Evolutionary conservation across 208 protist species (phyloP), one percentile per base, ranked within the genome.

Genomic region (Crithidia expoeki): DNA sequence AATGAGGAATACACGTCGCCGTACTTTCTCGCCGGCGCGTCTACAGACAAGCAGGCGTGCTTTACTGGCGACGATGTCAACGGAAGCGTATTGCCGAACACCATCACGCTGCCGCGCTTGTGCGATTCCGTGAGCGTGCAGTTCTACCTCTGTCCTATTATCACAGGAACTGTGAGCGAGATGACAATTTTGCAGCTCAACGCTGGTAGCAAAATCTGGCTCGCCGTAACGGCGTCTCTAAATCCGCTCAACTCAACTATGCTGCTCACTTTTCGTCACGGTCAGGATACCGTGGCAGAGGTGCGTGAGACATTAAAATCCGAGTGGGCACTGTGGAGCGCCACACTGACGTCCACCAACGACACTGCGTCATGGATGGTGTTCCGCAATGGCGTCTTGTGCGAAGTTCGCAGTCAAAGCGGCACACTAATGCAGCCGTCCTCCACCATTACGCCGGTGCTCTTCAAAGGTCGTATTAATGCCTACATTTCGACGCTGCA

Each of bases 281-380:
- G 86, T 16, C 72, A 64, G 19, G 86, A 90, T 36, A 69, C 86
- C 1, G 61, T 93, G 0, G 85, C 80, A 7, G 85, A 94, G 65
- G 74, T 94, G 27, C 80, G 81, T 40, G 86, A 96, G 69, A 42
- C 84, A 2, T 79, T 93, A 42, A 66, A 68, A 17, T 11, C 57
- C 1, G 77, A 73, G 32, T 96, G 92, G 89, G 61, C 74, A 17
- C 74, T 90, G 9, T 96, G 92, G 89, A 91, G 83, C 49, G 92
- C 92, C 14, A 83, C 84, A 14, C 44, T 96, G 42, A 70, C 60
- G 60, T 82, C 76, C 7, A 30, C 76, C 21, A 88, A 86, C 62
- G 80, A 91, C 58, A 79, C 83, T 1, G 87, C 87, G 4, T 73
- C 66, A 21, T 96, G 92, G 92, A 83, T 55, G 3, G 79, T 96